A percentile compares a stretch with the other conserved stretches of the same genome.
Evolutionary conservation across 139 green algal genomes (phyloP).

Genomic region (Nannochloris sp.): DNA sequence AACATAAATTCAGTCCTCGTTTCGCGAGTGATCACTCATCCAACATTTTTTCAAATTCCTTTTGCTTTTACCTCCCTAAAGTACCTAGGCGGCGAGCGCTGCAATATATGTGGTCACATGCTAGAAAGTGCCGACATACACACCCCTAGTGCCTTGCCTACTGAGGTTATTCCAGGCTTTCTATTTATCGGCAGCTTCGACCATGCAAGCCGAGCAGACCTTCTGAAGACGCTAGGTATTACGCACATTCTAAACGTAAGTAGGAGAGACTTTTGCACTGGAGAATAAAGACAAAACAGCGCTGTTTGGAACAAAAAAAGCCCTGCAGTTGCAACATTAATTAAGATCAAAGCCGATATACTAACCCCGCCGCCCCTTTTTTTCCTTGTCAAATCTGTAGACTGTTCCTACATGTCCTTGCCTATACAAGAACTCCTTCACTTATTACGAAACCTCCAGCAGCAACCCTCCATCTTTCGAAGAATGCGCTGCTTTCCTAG

Average conservation of each 20-base stretch:
- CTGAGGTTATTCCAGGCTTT: conserved; percentile 68
- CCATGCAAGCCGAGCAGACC: conserved; percentile 72
- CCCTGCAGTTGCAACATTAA: too few species aligned
- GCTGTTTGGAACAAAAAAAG: too few species aligned
- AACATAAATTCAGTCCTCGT: too few species aligned
- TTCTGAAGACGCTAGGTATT: conserved; percentile 78
- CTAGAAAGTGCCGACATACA: conserved; percentile 12
- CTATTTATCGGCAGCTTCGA: conserved; percentile 88
- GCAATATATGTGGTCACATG: conserved; percentile 71
- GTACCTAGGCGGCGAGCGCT: conserved; percentile 72
- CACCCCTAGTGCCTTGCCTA: conserved; percentile 42
- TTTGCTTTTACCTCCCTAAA: too few species aligned
- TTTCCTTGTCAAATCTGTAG: conserved; percentile 33
- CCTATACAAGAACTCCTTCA: conserved; percentile 89
- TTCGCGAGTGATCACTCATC: too few species aligned
- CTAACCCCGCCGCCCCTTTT: not conserved
- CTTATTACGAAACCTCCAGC: conserved; percentile 60
- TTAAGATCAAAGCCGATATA: not conserved
- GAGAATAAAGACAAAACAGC: too few species aligned
- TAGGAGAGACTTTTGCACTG: not conserved
- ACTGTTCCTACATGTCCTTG: conserved; percentile 70
- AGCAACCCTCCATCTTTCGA: conserved; percentile 48
- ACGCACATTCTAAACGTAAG: conserved; percentile 82
- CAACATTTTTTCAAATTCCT: too few species aligned
- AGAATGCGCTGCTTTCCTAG: conserved; percentile 67